These are phyloP conservation scores for Kondoa malvinella DNA, from an alignment of 768 basidiomycete species.

Conservation along the genomic window DNA sequence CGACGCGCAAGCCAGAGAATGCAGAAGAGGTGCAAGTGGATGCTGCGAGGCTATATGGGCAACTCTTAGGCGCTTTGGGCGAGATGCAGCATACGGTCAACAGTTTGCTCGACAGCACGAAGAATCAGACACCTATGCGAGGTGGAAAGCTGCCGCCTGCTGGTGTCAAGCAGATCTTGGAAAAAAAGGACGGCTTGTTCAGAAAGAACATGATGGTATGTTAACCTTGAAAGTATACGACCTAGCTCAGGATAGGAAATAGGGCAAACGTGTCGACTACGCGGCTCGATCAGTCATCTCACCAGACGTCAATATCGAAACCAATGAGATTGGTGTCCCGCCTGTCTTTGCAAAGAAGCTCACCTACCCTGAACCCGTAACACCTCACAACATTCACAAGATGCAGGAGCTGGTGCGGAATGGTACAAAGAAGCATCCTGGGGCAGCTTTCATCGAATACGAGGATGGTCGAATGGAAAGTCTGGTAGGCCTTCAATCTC, in stretches of 20 bases:
- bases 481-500: slow-evolving; percentile 40
- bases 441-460: slow-evolving; percentile 83
- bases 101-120: slow-evolving; percentile 88
- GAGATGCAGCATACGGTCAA: slow-evolving; percentile 90
- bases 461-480: slow-evolving; percentile 81
- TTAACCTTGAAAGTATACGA: slow-evolving; percentile 9
- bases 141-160: slow-evolving; percentile 78
- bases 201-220: slow-evolving; percentile 97
- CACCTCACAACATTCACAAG: slow-evolving; percentile 70
- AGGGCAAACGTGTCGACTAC: slow-evolving; percentile 99
- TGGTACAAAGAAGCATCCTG: slow-evolving; percentile 73
- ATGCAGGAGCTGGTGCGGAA: slow-evolving; percentile 78
- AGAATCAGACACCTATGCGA: slow-evolving; percentile 70
- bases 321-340: slow-evolving; percentile 93
- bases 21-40: slow-evolving; percentile 23
- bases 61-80: slow-evolving; percentile 61
- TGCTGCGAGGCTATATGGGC: slow-evolving; percentile 45
- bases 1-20: slow-evolving; percentile 4
- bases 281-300: slow-evolving; percentile 99
- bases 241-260: no score
- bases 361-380: slow-evolving; percentile 95
- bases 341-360: slow-evolving; percentile 92
- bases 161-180: slow-evolving; percentile 87
- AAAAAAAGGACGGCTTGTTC: slow-evolving; percentile 98
- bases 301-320: slow-evolving; percentile 96